Percentiles rank a stretch among this genome's conserved stretches.
phyloP scores from a whole-genome alignment of 305 asterid genomes.

The Fraxinus nigra region DNA sequence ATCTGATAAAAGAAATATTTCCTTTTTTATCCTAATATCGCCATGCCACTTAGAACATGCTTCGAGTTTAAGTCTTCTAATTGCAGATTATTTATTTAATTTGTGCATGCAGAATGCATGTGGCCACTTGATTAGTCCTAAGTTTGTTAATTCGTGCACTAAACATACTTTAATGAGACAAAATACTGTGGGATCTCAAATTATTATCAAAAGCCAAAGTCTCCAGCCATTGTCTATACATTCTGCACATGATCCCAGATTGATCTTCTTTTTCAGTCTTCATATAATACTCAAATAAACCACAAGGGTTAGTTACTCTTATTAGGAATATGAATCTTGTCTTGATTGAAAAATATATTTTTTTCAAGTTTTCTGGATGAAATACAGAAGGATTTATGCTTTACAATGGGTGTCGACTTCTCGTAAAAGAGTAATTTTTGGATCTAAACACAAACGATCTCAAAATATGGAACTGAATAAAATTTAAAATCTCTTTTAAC shows the following conservation, averaged over 20 bases:
- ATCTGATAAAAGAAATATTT: neutral
- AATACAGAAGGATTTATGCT: neutral
- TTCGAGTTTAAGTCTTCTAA: neutral
- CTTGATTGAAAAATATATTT: neutral
- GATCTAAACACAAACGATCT: neutral
- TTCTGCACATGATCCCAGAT: conserved; percentile 56
- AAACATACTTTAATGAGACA: neutral
- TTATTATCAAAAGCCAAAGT: conserved; percentile 27
- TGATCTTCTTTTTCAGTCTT: conserved; percentile 29
- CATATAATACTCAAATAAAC: conserved; percentile 23
- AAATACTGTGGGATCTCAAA: conserved; percentile 26
- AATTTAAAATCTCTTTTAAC: too few relatives aligned
- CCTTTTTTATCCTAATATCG: neutral
- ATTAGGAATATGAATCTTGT: neutral
- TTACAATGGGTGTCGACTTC: neutral
- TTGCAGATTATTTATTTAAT: conserved; percentile 18
- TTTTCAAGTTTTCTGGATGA: neutral
- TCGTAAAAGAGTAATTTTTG: neutral
- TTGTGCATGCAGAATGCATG: conserved; percentile 30
- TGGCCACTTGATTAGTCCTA: conserved; percentile 32
- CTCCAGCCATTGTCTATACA: conserved; percentile 33
- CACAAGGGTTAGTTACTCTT: neutral
- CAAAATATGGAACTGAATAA: neutral
- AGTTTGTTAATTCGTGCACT: neutral
- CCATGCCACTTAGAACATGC: neutral